Percentiles rank a stretch among this genome's conserved stretches.
Conservation (phyloP, 2,329 filamentous ascomycete species). For the Huntiella omanensis region DNA sequence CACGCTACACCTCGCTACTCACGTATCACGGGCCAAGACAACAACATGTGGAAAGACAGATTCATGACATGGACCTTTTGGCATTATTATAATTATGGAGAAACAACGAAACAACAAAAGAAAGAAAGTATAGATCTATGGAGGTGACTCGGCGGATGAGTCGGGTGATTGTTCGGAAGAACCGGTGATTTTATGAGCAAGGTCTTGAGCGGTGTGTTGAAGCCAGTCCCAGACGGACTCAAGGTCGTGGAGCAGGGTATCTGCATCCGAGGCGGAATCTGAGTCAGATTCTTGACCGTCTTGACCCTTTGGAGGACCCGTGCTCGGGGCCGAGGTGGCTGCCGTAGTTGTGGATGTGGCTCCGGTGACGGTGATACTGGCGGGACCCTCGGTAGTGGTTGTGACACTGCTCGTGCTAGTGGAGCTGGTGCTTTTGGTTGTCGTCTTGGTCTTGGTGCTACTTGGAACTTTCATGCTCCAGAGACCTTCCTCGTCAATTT, state of each 20-base stretch:
- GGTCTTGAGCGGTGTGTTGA: background rate
- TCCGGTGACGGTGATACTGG: background rate
- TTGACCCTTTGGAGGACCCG: too few species aligned
- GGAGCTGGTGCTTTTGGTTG: too few species aligned
- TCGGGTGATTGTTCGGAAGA: background rate
- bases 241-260: conserved; percentile 3
- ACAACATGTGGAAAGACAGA: too few species aligned
- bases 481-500: too few species aligned
- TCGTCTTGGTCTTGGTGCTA: too few species aligned
- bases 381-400: background rate
- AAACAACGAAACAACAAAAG: background rate
- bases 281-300: too few species aligned
- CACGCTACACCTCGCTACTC: too few species aligned
- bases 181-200: background rate
- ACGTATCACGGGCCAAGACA: too few species aligned
- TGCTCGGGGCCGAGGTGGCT: background rate
- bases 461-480: too few species aligned
- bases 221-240: background rate
- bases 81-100: background rate
- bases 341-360: background rate
- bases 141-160: background rate
- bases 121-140: background rate
- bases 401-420: background rate
- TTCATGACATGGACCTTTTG: too few species aligned
- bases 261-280: conserved; percentile 6